A percentile compares a stretch with the other conserved stretches of the same genome.
Conservation (phyloP, 2,329 filamentous ascomycete genomes). For the Zalaria obscura region DNA sequence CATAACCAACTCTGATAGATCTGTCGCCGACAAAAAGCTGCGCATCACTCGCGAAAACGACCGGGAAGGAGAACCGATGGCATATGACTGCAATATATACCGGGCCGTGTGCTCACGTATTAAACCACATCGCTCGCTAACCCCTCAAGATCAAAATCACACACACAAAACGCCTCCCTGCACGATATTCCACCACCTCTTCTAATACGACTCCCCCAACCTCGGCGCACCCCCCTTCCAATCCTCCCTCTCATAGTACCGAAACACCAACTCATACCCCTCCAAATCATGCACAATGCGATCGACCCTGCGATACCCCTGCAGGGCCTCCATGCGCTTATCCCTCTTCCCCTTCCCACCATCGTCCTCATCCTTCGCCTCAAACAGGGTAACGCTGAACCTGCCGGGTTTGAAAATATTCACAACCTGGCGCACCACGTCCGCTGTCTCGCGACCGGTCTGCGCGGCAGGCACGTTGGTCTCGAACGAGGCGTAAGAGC, state of each 20-base stretch:
- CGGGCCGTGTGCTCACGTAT: no score
- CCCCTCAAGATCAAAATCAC: background rate
- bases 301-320: conserved; percentile 79
- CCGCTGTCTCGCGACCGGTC: conserved; percentile 73
- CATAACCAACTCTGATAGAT: no score
- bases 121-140: no score
- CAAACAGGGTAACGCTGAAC: conserved; percentile 93
- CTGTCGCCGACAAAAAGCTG: no score
- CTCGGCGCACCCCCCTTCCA: conserved; percentile 54
- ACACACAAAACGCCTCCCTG: background rate
- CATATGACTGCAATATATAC: no score
- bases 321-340: conserved; percentile 57
- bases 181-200: background rate
- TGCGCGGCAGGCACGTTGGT: conserved; percentile 90
- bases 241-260: conserved; percentile 86
- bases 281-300: conserved; percentile 95
- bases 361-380: conserved; percentile 54
- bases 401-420: conserved; percentile 94
- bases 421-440: conserved; percentile 87
- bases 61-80: no score
- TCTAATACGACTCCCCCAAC: conserved; percentile 35
- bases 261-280: conserved; percentile 91
- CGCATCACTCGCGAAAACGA: no score
- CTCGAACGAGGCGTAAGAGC: conserved; percentile 96
- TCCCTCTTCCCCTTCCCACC: conserved; percentile 26